These are phyloP conservation scores for Myriosclerotinia duriaeana DNA, from an alignment of 2,329 filamentous ascomycete species.

Conservation along the genomic window DNA sequence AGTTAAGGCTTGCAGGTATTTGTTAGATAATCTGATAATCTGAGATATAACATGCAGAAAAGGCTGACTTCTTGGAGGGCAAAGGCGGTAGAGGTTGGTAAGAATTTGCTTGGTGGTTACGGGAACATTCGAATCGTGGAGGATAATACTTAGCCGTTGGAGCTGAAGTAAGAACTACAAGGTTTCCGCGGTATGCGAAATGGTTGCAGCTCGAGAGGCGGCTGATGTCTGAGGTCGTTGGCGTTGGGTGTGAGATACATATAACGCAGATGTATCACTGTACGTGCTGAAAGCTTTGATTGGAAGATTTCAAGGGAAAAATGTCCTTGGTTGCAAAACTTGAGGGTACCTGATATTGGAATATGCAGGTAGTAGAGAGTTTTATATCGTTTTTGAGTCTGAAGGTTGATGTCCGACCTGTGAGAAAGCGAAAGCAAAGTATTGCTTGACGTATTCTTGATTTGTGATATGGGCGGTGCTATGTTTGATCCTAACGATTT, in stretches of 20 bases:
- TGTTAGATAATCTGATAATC: slow-evolving; percentile 36
- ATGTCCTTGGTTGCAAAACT: slow-evolving; percentile 1
- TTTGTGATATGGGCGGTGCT: not conserved
- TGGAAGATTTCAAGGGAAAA: slow-evolving; percentile 29
- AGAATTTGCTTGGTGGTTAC: slow-evolving; percentile 47
- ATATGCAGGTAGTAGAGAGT: not conserved
- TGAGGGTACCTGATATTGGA: not conserved
- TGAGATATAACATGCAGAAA: slow-evolving; percentile 46
- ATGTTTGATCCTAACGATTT: not conserved
- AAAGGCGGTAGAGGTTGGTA: slow-evolving; percentile 55
- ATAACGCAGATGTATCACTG: slow-evolving; percentile 40
- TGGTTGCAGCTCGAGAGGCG: slow-evolving; percentile 92
- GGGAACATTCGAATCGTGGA: slow-evolving; percentile 37
- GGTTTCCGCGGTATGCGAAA: slow-evolving; percentile 95
- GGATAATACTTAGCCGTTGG: slow-evolving; percentile 75
- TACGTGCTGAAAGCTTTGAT: slow-evolving; percentile 38
- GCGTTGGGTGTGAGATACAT: slow-evolving; percentile 53
- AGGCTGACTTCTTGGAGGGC: slow-evolving; percentile 41
- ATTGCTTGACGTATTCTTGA: not conserved
- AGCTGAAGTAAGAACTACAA: slow-evolving; percentile 84
- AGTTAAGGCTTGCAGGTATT: slow-evolving; percentile 30
- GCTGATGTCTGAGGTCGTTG: slow-evolving; percentile 91
- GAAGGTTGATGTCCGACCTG: not conserved
- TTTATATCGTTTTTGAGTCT: not conserved
- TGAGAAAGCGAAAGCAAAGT: slow-evolving; percentile 12